Evolutionary conservation across 768 basidiomycete species (phyloP), one percentile per base, ranked within the genome.

Genomic region (Mycena albidolilacea): DNA sequence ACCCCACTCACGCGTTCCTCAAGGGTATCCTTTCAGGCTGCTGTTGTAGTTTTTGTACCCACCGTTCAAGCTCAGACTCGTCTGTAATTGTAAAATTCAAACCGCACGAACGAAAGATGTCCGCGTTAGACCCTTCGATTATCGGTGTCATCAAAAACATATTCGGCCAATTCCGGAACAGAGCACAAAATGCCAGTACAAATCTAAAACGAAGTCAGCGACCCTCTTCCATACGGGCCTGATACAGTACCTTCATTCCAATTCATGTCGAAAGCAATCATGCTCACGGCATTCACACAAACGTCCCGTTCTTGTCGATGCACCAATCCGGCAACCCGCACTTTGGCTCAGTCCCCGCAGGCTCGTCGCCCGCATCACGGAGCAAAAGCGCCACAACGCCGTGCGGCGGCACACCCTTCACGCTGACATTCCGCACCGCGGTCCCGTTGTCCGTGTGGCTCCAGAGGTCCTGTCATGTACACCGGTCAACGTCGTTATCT

Each of bases 21-120:
- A 72, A 94, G 93, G 91, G 41, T 95, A 95, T 81, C 94, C 94
- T 39, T 95, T 95, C 88, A 93, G 90, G 79, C 85, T 95, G 57
- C 85, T 95, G 69, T 82, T 95, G 73, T 94, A 87, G 73, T 54
- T 68, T 59, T 23, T 41, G 41, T 44, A 57, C 62, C 63, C 30
- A 30, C 30, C 30, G 30, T 30, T 30, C 30, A 23, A 23, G 23
- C 23, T 23, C 23, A 23, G 2, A 23, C 23, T 30, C 30, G 30
- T 30, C 30, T 30, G 30, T 30, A 30, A 30, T 30, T 30, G 30
- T 30, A 23, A 23, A 23, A 30, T 30, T 30, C 30, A 30, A 3
- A 30, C 30, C 30, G 30, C 30, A 30, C 30, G 30, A 30, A 30
- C 30, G 30, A 3, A 30, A 30, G 30, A 30, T 30, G 30, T 30